Percentiles rank a stretch among this genome's conserved stretches.
phyloP scores from a whole-genome alignment of 108 stramenopile genomes.

The Licmophora abbreviata region DNA sequence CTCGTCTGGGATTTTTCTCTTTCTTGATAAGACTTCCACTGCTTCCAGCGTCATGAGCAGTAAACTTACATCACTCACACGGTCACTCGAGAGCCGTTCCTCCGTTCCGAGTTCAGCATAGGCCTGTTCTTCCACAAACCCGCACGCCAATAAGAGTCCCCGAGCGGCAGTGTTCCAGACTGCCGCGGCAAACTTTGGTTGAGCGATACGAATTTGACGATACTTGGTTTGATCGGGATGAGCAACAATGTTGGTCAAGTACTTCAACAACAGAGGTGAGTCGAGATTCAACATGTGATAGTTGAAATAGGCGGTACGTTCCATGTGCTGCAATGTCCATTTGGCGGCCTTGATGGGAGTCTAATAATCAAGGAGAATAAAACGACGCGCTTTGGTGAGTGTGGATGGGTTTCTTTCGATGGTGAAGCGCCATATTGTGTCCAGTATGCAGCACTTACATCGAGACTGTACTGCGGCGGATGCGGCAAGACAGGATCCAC shows the following conservation, averaged over 20 bases:
- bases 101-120: constrained; percentile 43
- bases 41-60: constrained; percentile 20
- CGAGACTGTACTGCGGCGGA: no score
- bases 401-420: no score
- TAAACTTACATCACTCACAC: constrained; percentile 44
- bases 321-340: constrained; percentile 52
- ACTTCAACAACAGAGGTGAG: constrained; percentile 27
- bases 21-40: constrained; percentile 20
- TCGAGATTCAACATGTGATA: no score
- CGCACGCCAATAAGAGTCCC: constrained; percentile 42
- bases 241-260: constrained; percentile 45
- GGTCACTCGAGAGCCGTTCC: constrained; percentile 16
- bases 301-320: constrained; percentile 20
- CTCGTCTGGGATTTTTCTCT: not conserved
- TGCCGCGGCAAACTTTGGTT: constrained; percentile 21
- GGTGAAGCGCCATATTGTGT: no score
- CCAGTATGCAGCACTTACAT: no score
- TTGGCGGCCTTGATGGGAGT: constrained; percentile 18
- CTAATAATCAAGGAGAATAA: constrained; percentile 1
- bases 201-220: constrained; percentile 43
- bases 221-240: constrained; percentile 48
- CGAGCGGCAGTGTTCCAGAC: constrained; percentile 58
- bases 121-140: constrained; percentile 50
- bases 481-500: constrained; percentile 33
- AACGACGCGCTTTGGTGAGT: no score